Conservation (phyloP, 331 rosid genomes). For the Erythrophleum ivorense region DNA sequence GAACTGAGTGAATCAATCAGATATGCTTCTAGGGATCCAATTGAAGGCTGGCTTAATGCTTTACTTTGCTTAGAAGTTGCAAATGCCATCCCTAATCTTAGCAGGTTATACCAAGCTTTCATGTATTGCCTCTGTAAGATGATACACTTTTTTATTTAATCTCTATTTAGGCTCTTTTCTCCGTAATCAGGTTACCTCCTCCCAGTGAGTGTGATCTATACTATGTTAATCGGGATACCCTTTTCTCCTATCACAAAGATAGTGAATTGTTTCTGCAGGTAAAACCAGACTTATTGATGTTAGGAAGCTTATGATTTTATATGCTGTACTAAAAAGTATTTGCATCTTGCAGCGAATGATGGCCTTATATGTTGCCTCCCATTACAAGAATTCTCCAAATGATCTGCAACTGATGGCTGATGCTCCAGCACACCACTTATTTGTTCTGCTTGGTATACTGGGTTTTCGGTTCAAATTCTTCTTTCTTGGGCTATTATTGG, state of each 20-base stretch:
- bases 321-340: conserved; percentile 35
- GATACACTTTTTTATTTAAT: conserved; percentile 23
- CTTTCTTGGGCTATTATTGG: conserved; percentile 21
- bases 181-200: conserved; percentile 72
- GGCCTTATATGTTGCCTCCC: conserved; percentile 96
- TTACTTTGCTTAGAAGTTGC: conserved; percentile 91
- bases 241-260: conserved; percentile 88
- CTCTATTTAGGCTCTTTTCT: conserved; percentile 32
- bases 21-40: conserved; percentile 92
- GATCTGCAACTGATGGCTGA: conserved; percentile 97
- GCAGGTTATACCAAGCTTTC: conserved; percentile 57
- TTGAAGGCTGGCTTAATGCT: conserved; percentile 87
- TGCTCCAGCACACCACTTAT: conserved; percentile 98
- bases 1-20: conserved; percentile 88
- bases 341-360: conserved; percentile 84
- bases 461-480: conserved; percentile 34
- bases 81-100: conserved; percentile 71
- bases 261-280: conserved; percentile 97
- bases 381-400: conserved; percentile 97
- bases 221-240: conserved; percentile 95
- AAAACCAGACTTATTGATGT: conserved; percentile 32
- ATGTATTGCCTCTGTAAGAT: conserved; percentile 21
- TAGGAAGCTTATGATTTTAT: conserved; percentile 34
- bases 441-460: conserved; percentile 85
- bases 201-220: conserved; percentile 87